These are phyloP conservation scores for Talaromyces piceae DNA, from an alignment of 2,329 filamentous ascomycete genomes.

Conservation along the genomic window DNA sequence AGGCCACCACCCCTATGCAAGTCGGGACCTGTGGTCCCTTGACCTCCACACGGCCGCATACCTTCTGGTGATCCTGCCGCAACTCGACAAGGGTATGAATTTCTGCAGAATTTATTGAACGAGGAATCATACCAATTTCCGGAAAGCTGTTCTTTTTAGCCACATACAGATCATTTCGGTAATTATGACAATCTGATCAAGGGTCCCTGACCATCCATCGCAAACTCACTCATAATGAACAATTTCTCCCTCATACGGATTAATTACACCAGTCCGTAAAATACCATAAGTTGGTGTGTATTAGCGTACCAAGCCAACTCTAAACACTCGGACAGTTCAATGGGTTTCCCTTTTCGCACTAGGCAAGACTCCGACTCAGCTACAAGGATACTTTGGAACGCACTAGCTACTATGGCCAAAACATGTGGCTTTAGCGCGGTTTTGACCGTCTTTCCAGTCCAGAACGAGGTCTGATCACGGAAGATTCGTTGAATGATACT, in stretches of 20 bases:
- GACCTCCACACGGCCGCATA: background rate
- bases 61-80: background rate
- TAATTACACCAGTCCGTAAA: background rate
- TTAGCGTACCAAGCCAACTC: background rate
- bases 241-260: background rate
- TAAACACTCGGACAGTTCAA: background rate
- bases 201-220: background rate
- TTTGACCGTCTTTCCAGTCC: background rate
- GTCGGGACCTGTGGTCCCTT: background rate
- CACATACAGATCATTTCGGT: background rate
- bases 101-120: constrained; percentile 4
- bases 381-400: background rate
- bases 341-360: background rate
- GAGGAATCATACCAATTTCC: background rate
- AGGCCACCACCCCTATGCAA: constrained; percentile 3
- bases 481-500: background rate
- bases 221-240: background rate
- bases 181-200: background rate
- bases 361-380: background rate
- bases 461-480: background rate
- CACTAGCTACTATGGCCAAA: background rate
- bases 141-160: background rate
- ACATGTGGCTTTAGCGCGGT: constrained; percentile 1
- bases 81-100: constrained; percentile 1
- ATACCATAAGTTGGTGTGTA: background rate